Conservation (phyloP, 768 basidiomycete genomes). For the Saitozyma podzolica region DNA sequence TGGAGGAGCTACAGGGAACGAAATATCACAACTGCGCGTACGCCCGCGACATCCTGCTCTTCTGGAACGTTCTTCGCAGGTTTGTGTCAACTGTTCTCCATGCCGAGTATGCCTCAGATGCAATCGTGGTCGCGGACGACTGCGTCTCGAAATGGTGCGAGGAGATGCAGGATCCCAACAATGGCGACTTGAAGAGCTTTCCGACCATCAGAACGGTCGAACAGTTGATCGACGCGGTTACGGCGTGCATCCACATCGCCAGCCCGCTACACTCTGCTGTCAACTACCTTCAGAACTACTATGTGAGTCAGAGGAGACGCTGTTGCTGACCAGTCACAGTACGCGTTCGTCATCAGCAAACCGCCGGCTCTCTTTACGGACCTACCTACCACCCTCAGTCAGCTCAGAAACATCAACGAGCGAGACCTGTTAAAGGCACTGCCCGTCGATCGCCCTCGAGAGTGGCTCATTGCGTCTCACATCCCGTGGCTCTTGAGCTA, state of each 20-base stretch:
- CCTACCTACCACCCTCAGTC: not conserved
- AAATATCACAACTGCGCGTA: slow-evolving; percentile 2
- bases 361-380: not conserved
- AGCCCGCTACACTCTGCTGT: slow-evolving; percentile 1
- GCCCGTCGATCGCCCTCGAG: slow-evolving; percentile 1
- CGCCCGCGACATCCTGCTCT: not conserved
- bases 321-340: not conserved
- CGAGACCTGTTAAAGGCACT: not conserved
- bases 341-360: not conserved
- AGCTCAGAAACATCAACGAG: slow-evolving; percentile 1
- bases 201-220: not conserved
- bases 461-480: slow-evolving; percentile 2
- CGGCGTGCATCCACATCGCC: slow-evolving; percentile 4
- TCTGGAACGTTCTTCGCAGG: not conserved
- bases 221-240: not conserved
- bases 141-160: not conserved
- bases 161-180: not conserved
- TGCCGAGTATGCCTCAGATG: not conserved
- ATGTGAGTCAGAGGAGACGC: not conserved
- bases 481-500: not conserved
- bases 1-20: not conserved
- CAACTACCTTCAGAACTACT: slow-evolving; percentile 5
- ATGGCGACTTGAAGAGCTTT: not conserved
- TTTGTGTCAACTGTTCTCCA: not conserved
- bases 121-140: not conserved